Evolutionary conservation across 2,329 filamentous ascomycete species (phyloP).

Genomic region (Aspergillus versicolor): DNA sequence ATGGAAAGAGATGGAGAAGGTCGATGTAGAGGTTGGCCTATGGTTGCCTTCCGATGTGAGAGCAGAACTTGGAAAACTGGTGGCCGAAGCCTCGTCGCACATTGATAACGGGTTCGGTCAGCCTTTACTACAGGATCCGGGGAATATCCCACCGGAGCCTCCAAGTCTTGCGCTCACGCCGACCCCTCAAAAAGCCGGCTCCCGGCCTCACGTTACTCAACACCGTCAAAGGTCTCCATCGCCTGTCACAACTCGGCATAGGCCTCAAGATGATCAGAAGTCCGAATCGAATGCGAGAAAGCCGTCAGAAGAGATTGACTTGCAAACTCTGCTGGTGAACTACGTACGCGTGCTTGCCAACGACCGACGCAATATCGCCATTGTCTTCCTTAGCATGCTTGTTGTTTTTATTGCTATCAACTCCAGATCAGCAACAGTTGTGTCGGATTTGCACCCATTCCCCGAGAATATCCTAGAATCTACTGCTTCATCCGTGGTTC

Average conservation of each 20-base stretch:
- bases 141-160: constrained; percentile 17
- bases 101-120: constrained; percentile 19
- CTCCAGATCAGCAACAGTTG: constrained; percentile 1
- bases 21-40: constrained; percentile 88
- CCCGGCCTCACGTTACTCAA: not conserved
- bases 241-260: not conserved
- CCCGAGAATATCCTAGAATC: constrained; percentile 14
- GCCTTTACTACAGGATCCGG: constrained; percentile 14
- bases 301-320: constrained; percentile 45
- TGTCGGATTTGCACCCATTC: constrained; percentile 16
- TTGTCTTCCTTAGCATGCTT: constrained; percentile 46
- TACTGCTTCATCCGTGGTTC: not conserved
- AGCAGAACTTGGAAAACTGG: constrained; percentile 48
- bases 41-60: constrained; percentile 56
- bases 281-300: constrained; percentile 3
- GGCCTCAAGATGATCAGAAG: constrained; percentile 7
- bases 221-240: not conserved
- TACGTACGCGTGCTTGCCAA: constrained; percentile 53
- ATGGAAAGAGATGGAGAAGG: constrained; percentile 98
- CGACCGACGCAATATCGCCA: constrained; percentile 55
- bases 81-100: constrained; percentile 38
- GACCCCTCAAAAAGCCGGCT: not conserved
- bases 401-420: constrained; percentile 42
- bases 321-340: constrained; percentile 53
- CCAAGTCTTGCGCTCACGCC: constrained; percentile 1